Percentiles rank a stretch among this genome's conserved stretches.
Evolutionary conservation across 1,284 basidiomycete species (phyloP).

Genomic region (Leccinum griseonigrum): DNA sequence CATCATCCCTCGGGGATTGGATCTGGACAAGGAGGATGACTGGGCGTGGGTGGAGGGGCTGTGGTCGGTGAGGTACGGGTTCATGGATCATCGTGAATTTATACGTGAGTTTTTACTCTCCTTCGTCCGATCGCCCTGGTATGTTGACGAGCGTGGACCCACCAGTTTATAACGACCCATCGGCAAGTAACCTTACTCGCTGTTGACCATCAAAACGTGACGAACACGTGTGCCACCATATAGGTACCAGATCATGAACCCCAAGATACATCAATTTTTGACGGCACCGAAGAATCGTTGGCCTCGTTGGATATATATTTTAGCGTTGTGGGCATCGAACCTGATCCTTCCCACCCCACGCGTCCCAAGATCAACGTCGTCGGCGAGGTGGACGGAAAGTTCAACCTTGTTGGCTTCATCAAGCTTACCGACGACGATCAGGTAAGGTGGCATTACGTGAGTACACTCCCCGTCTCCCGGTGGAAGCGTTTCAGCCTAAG

Average conservation of each 20-base stretch:
- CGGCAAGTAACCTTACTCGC: conserved; percentile 32
- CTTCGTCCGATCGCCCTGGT: background rate
- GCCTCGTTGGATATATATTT: conserved; percentile 48
- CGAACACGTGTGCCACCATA: conserved; percentile 2
- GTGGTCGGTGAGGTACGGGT: conserved; percentile 64
- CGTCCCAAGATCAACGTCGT: conserved; percentile 53
- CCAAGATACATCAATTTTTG: conserved; percentile 47
- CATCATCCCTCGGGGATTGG: conserved; percentile 38
- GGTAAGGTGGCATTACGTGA: conserved; percentile 63
- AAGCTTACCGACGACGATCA: conserved; percentile 54
- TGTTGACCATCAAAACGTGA: background rate
- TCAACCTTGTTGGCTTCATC: conserved; percentile 53
- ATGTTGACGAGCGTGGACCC: conserved; percentile 8
- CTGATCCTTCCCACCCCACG: conserved; percentile 47
- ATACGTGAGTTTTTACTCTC: conserved; percentile 41
- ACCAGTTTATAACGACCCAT: conserved; percentile 49
- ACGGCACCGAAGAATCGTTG: conserved; percentile 49
- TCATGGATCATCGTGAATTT: conserved; percentile 64
- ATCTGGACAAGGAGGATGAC: conserved; percentile 43
- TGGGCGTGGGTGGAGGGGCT: conserved; percentile 63
- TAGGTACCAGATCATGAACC: conserved; percentile 32
- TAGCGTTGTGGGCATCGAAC: conserved; percentile 39
- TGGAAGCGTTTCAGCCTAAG: background rate
- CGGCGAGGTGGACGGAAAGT: conserved; percentile 46
- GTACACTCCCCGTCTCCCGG: conserved; percentile 21